Conservation (phyloP, 2,329 filamentous ascomycete genomes). For the Phyllosticta capitalensis region DNA sequence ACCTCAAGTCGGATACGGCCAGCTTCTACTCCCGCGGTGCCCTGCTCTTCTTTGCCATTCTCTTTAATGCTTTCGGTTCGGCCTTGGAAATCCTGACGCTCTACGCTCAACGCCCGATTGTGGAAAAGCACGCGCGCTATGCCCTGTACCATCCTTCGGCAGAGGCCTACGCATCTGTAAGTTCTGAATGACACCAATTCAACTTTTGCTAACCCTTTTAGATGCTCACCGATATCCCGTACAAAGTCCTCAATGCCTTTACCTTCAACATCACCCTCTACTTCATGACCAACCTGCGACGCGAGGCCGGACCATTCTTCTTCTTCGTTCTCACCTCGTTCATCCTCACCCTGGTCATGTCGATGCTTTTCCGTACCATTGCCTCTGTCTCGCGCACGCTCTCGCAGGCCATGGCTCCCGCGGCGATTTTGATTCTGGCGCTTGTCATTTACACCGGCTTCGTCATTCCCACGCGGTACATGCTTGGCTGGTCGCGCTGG, state of each 20-base stretch:
- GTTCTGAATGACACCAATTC: no score
- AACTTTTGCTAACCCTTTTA: conserved; percentile 9
- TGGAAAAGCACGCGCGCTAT: conserved; percentile 77
- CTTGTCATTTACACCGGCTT: conserved; percentile 54
- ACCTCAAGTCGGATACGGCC: conserved; percentile 49
- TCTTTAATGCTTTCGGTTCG: conserved; percentile 70
- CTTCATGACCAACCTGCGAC: conserved; percentile 40
- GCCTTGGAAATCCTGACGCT: conserved; percentile 71
- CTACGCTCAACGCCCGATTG: conserved; percentile 76
- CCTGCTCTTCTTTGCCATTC: conserved; percentile 70
- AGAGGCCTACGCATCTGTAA: conserved; percentile 61
- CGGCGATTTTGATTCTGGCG: conserved; percentile 47
- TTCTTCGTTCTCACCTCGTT: conserved; percentile 38
- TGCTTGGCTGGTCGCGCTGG: conserved; percentile 72
- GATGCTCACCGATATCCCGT: conserved; percentile 36
- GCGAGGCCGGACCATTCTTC: conserved; percentile 39
- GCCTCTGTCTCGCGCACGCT: conserved; percentile 60
- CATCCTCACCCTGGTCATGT: conserved; percentile 34
- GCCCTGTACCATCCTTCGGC: conserved; percentile 79
- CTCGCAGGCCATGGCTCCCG: conserved; percentile 44
- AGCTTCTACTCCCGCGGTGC: conserved; percentile 69
- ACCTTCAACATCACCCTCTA: conserved; percentile 40
- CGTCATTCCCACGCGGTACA: conserved; percentile 43
- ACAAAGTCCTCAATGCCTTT: conserved; percentile 33
- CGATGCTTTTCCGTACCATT: conserved; percentile 36